Evolutionary conservation across 805 yeast species (phyloP), one percentile per base, ranked within the genome.

Genomic region (Saccharomycopsis fibuligera): DNA sequence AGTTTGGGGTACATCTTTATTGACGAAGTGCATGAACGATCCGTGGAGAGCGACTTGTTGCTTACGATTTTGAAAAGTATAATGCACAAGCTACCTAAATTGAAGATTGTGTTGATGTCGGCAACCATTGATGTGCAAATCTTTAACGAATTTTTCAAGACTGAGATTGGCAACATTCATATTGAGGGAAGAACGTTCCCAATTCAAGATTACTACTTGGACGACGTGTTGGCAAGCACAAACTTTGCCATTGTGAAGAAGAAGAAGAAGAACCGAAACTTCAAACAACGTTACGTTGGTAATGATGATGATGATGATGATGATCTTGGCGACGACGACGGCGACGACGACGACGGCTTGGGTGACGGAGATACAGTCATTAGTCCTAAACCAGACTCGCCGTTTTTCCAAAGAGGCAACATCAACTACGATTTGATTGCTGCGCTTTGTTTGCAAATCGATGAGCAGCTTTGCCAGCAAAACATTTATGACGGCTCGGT

Each of bases 11-110:
- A 77, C 60, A 67, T 93, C 42, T 95, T 88, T 27, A 85, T 91
- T 35, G 98, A 91, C 70, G 98, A 91, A 66, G 98, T 91, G n/a
- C 98, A 91, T 62, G 98, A 91, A 65, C 69, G 98, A 56, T 88
- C 96, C 0, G 78, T 90, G 48, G 98, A 91, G 58, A 80, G 90
- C 52, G 98, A 91, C 63, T 80, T 90, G 49, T 69, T 91, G 35
- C 22, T 42, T 4, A 42, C 23, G 35, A 74, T 91, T 42, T 68
- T 91, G 53, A 89, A 86, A 58, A 74, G 73, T 35, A 66, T 88
- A 3, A 58, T 81, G 55, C 59, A 65, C 9, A 72, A 69, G 43
- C 73, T 66, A 46, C 75, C 76, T 0, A 73, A 78, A 0, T 61
- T 90, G 50, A 84, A 79, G 57, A 70, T 91, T 29, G 73, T 91